Base-by-base conservation (phyloP, 495 filamentous ascomycete genomes). In the Antarctomyces pellizariae region DNA sequence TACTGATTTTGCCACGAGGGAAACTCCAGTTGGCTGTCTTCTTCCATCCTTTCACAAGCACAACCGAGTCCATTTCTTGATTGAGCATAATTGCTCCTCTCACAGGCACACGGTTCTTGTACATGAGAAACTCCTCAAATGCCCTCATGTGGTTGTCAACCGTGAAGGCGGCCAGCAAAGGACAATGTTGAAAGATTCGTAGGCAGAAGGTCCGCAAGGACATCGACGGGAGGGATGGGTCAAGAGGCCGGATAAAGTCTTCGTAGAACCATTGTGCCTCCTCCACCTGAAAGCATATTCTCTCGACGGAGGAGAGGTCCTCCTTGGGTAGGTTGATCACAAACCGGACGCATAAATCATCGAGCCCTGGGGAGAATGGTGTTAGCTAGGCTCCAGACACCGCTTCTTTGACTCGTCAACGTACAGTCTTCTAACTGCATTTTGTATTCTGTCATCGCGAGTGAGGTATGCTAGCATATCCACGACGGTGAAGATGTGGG, bases 241-340 rank as follows among this genome's bases (percentile, higher is more conserved):
- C 78, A 29, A 83, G 54, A 16, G 80, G 82, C 18, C 89, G 75
- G 48, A 97, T 76, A 44, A 95, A 97, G 50, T 97, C 86, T 51
- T 95, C 89, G 67, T 93, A 97, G 49, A 82, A 95, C 86, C 86
- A 97, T 74, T 97, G 86, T 43, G 86, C 86, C 44, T 93, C 89
- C 50, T 97, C 86, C 30, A 97, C 73, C 53, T 93, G 83, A 48
- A 97, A 97, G 49, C 82, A 92, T 43, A 95, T 80, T 36, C 86
- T 76, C 42, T 83, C 79, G 12, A 90, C 75, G 0, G 73, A 78
- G 33, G 71, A 64, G 16, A 93, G 70, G 47, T 95, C 86, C 47
- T 83, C 79, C 35, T 67, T 60, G 12, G 86, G 86, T 25, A 92
- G 60, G 51, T 95, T 93, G 43, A 95, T 77, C 40, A 97, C 83